Evolutionary conservation across 306 rosid species (phyloP).

Genomic region (Prunus campanulata): DNA sequence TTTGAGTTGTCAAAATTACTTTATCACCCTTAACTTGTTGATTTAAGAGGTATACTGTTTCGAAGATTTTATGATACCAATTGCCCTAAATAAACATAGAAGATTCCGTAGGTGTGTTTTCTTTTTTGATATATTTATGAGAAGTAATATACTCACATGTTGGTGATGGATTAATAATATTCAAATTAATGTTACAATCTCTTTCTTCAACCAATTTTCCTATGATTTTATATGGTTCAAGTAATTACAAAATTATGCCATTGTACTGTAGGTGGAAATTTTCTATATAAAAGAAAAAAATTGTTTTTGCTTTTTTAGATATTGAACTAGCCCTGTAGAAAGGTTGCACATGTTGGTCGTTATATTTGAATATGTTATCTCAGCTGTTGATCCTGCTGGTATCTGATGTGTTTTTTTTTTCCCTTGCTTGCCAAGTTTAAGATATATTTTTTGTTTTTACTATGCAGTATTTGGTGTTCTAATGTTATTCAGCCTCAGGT

Average conservation of each 20-base stretch:
- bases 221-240: background rate
- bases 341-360: background rate
- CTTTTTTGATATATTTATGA: too few relatives aligned
- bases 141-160: too few relatives aligned
- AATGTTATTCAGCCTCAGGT: constrained; percentile 40
- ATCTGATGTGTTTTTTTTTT: background rate
- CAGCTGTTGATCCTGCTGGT: background rate
- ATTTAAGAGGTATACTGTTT: background rate
- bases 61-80: background rate
- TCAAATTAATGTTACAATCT: too few relatives aligned
- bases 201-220: too few relatives aligned
- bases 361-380: background rate
- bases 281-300: background rate
- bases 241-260: background rate
- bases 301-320: background rate
- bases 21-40: background rate
- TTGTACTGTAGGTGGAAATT: background rate
- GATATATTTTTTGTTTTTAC: background rate
- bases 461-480: background rate
- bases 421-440: background rate
- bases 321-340: background rate
- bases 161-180: too few relatives aligned
- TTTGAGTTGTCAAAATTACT: background rate
- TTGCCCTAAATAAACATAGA: background rate
- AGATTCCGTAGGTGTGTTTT: background rate